These are phyloP conservation scores for Penicillium sp. DNA, from an alignment of 2,329 filamentous ascomycete species.

Conservation along the genomic window DNA sequence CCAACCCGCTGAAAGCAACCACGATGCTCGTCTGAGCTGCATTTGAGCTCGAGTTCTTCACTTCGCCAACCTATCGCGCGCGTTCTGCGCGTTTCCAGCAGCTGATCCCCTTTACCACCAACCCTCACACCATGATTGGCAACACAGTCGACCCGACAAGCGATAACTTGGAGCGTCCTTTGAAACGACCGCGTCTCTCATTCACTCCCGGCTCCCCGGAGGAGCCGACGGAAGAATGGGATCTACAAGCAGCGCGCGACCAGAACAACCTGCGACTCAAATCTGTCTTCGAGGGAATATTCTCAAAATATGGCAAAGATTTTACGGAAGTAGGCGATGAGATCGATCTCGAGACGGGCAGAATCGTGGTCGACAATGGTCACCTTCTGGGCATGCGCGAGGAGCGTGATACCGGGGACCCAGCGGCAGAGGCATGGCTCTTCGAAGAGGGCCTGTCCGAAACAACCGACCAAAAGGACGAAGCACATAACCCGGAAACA, in stretches of 20 bases:
- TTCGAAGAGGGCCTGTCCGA: slow-evolving; percentile 17
- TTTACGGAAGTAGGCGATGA: slow-evolving; percentile 84
- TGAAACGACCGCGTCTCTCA: slow-evolving; percentile 60
- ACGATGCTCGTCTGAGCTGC: too few relatives aligned
- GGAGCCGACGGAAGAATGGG: slow-evolving; percentile 41
- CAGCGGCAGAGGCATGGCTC: slow-evolving; percentile 16
- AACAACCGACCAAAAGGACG: slow-evolving; percentile 3
- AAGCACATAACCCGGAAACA: slow-evolving; percentile 1
- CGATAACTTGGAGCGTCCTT: slow-evolving; percentile 32
- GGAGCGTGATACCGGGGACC: slow-evolving; percentile 52
- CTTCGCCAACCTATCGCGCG: too few relatives aligned
- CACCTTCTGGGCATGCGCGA: slow-evolving; percentile 66
- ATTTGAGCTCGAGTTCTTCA: too few relatives aligned
- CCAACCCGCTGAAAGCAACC: too few relatives aligned
- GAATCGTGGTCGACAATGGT: slow-evolving; percentile 86
- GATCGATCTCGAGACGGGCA: slow-evolving; percentile 77
- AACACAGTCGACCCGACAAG: slow-evolving; percentile 4
- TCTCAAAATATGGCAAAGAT: slow-evolving; percentile 80
- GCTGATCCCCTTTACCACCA: background rate
- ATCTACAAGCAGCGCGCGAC: slow-evolving; percentile 61
- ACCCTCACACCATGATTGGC: background rate
- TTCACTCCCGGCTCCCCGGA: slow-evolving; percentile 12
- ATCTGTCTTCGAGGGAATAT: slow-evolving; percentile 81
- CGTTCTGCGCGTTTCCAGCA: too few relatives aligned
- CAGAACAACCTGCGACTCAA: slow-evolving; percentile 71